phyloP scores from a whole-genome alignment of 2,329 filamentous ascomycete species.

The Beauveria brongniartii region DNA sequence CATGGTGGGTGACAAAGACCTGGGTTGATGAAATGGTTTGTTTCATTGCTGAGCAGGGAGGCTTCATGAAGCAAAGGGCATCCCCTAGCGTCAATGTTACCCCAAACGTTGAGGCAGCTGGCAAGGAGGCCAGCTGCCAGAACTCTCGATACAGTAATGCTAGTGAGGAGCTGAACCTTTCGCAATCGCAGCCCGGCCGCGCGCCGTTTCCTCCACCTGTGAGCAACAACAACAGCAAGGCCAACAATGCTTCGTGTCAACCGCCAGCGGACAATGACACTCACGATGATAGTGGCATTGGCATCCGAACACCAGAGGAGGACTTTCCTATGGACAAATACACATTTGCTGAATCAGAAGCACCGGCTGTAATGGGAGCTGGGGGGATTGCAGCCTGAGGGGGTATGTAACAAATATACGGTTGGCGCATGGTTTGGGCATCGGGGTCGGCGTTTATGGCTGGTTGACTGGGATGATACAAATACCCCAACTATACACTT shows the following conservation, averaged over 20 bases:
- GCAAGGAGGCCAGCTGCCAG: conserved; percentile 28
- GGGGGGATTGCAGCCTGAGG: conserved; percentile 21
- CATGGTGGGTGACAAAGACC: conserved; percentile 92
- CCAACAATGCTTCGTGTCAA: conserved; percentile 8
- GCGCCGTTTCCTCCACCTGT: conserved; percentile 41
- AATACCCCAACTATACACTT: conserved; percentile 10
- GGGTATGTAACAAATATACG: neutral
- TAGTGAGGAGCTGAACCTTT: conserved; percentile 38
- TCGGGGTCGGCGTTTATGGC: conserved; percentile 10
- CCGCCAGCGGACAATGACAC: conserved; percentile 34
- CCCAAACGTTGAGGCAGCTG: conserved; percentile 26
- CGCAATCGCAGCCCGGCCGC: conserved; percentile 39
- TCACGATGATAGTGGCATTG: conserved; percentile 69
- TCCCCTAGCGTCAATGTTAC: conserved; percentile 23
- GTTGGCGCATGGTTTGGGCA: conserved; percentile 6
- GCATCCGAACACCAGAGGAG: conserved; percentile 59
- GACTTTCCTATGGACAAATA: conserved; percentile 56
- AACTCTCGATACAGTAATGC: conserved; percentile 34
- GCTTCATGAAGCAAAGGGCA: conserved; percentile 62
- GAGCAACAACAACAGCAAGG: conserved; percentile 26
- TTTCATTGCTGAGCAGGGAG: conserved; percentile 83
- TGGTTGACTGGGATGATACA: conserved; percentile 4
- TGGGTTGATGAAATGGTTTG: conserved; percentile 92
- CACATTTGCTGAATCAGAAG: conserved; percentile 32
- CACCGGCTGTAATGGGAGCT: conserved; percentile 25